Evolutionary conservation across 345 rosid species (phyloP).

Genomic region (Citrus trifoliata): DNA sequence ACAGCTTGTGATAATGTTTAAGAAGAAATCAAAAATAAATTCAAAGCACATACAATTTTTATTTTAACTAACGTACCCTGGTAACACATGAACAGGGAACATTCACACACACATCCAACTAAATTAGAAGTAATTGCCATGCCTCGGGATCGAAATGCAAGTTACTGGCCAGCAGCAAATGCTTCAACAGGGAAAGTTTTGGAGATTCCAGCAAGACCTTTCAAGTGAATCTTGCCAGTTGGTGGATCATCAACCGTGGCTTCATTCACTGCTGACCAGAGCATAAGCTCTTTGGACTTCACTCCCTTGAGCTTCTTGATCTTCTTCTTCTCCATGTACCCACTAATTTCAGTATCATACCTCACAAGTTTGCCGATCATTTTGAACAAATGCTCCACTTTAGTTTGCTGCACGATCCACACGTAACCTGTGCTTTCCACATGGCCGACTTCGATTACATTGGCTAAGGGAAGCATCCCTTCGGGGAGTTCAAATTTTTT

Average conservation of each 20-base stretch:
- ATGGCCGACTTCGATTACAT: constrained; percentile 40
- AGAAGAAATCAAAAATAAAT: too few species aligned
- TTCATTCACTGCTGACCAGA: constrained; percentile 49
- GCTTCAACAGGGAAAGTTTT: constrained; percentile 53
- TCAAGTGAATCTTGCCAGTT: constrained; percentile 42
- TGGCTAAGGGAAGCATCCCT: constrained; percentile 43
- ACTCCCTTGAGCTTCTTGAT: constrained; percentile 56
- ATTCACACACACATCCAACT: too few species aligned
- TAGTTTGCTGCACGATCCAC: constrained; percentile 48
- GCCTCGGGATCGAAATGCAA: too few species aligned
- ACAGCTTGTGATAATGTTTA: too few species aligned
- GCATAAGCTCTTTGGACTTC: constrained; percentile 60
- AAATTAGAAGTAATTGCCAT: too few species aligned
- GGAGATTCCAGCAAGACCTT: constrained; percentile 58
- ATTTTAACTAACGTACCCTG: too few species aligned
- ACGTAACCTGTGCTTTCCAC: constrained; percentile 43
- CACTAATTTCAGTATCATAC: constrained; percentile 35
- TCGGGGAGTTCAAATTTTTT: constrained; percentile 35
- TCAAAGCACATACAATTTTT: too few species aligned
- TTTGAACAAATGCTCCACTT: constrained; percentile 45
- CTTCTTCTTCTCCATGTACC: constrained; percentile 29
- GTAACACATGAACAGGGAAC: too few species aligned
- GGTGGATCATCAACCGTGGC: constrained; percentile 37
- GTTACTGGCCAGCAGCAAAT: constrained; percentile 26
- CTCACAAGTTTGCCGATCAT: constrained; percentile 42